Evolutionary conservation across 2,329 filamentous ascomycete species (phyloP), one percentile per base, ranked within the genome.

Genomic region (Raffaelea arxii): DNA sequence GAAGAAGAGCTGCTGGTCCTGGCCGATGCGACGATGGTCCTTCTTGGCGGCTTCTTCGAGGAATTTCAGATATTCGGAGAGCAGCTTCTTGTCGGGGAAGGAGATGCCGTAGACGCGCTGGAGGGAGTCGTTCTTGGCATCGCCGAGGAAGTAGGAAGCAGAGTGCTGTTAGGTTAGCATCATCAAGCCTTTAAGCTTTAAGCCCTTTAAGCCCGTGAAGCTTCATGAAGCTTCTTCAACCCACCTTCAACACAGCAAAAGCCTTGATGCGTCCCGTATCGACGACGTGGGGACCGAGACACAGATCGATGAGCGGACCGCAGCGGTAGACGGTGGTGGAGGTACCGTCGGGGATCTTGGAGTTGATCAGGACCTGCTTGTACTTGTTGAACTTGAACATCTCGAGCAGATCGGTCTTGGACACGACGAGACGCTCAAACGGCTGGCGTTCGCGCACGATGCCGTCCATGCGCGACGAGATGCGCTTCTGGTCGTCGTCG

Each of bases 351-450:
- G 82, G 74, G 51, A 97, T 86, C 66, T 94, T 89, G 71, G 89
- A 85, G 57, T 88, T 84, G 69, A 98, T 97, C 65, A 97, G 94
- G 65, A 96, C 86, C 63, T 94, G 82, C 78, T 98, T 97, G 74
- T 95, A 97, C 65, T 92, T 92, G 76, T 94, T 96, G 75, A 94
- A 94, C 57, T 82, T 80, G 72, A 97, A 97, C 86, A 97, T 95
- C 63, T 95, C 88, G 44, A 92, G 78, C 43, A 97, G 75, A 55
- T 97, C 83, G 46, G 91, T 85, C 69, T 97, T 97, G 54, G 85
- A 85, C 60, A 96, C 78, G 53, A 84, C 84, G 41, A 97, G 72
- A 49, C 92, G 82, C 71, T 96, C 86, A 62, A 97, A 97, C 44
- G 82, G 82, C 67, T 97, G 91, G 74, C 94, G 95, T 68, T 96